Base-by-base conservation (phyloP, 139 green algal species). In the Auxenochlorella pyrenoidosa region DNA sequence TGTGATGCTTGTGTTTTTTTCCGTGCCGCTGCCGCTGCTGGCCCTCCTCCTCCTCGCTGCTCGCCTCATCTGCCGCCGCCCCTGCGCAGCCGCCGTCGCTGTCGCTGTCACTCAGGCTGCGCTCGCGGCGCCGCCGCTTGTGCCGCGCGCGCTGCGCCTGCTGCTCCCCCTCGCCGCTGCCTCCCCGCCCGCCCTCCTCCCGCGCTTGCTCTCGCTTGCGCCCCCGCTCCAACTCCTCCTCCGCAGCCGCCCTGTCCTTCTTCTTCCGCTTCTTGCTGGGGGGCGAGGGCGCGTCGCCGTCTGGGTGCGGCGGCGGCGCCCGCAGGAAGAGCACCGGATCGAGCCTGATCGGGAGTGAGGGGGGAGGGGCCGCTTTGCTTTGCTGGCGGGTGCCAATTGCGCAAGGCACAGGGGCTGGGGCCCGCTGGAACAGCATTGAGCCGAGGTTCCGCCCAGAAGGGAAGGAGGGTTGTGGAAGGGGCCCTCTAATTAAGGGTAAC, bases 321-420 rank as follows among this genome's bases (percentile, higher is more conserved):
- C 86, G 44, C 79, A 83, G 22, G 51, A 90, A 90, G 13, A 95
- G 86, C 26, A 92, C 89, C 0, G 89, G 89, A 54, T 94, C 91
- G 36, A 95, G 75, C 66, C 82, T 86, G 80, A 22, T 30, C 1
- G 0, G 51, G 26, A n/a, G 10, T 43, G 4, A 43, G 13, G 5
- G 15, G 18, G n/a, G n/a, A n/a, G n/a, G n/a, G n/a, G n/a, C n/a
- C n/a, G n/a, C n/a, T n/a, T n/a, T n/a, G n/a, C n/a, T n/a, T n/a
- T n/a, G n/a, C n/a, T n/a, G n/a, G n/a, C n/a, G n/a, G n/a, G n/a
- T n/a, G n/a, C n/a, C n/a, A n/a, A n/a, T n/a, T n/a, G n/a, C n/a
- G n/a, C n/a, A n/a, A n/a, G n/a, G n/a, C n/a, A n/a, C n/a, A n/a
- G n/a, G n/a, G n/a, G n/a, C n/a, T n/a, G n/a, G n/a, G n/a, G n/a